Conservation (phyloP, 495 filamentous ascomycete species). For the Annulohypoxylon stygium region DNA sequence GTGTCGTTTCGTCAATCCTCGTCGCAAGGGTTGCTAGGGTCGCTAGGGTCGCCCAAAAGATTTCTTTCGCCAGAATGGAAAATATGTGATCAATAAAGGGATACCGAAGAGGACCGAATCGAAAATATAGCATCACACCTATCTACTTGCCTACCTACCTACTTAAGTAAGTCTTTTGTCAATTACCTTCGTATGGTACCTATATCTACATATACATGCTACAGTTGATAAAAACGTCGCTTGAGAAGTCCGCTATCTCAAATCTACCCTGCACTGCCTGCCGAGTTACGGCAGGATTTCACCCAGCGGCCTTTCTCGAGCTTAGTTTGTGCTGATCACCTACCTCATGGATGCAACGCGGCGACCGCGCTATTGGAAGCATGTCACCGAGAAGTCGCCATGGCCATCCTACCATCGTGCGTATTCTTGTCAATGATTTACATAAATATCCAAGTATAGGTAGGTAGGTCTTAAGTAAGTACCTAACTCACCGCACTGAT, state of each 20-base stretch:
- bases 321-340: constrained; percentile 33
- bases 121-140: neutral
- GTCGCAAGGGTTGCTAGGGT: neutral
- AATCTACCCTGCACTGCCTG: constrained; percentile 9
- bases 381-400: constrained; percentile 4
- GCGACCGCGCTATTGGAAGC: constrained; percentile 1
- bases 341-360: constrained; percentile 26
- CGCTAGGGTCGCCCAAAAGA: neutral
- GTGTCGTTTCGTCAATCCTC: constrained; percentile 15
- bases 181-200: neutral
- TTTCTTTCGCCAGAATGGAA: constrained; percentile 2
- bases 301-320: constrained; percentile 1
- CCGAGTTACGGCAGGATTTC: constrained; percentile 27
- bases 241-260: constrained; percentile 15
- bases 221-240: constrained; percentile 14
- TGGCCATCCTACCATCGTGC: neutral
- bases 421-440: neutral
- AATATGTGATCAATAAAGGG: neutral
- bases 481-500: neutral
- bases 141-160: neutral
- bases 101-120: neutral
- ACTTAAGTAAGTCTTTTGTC: neutral
- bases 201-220: neutral
- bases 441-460: neutral
- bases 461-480: neutral